Percentiles rank a stretch among this genome's conserved stretches.
Evolutionary conservation across 1,284 basidiomycete genomes (phyloP).

Genomic region (Ustilago nuda): DNA sequence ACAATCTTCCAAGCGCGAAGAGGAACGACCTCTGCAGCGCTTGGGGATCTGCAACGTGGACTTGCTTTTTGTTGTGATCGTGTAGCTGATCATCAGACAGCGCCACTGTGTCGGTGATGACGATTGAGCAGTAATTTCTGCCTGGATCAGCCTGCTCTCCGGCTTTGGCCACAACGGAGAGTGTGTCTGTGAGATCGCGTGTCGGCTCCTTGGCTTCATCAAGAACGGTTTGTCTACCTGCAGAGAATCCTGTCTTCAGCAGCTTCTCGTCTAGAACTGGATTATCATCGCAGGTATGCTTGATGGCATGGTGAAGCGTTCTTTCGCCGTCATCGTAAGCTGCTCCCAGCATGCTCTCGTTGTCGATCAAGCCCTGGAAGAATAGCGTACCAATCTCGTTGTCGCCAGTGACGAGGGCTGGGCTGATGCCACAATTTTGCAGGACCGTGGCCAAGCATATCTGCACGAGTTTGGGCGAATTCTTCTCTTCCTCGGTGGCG

Average conservation of each 20-base stretch:
- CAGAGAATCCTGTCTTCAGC: not conserved
- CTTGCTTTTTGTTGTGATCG: not conserved
- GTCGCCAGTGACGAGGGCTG: not conserved
- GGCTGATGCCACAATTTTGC: conserved; percentile 22
- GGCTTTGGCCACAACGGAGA: not conserved
- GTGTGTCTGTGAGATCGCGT: not conserved
- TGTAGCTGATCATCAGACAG: not conserved
- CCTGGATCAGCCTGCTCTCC: not conserved
- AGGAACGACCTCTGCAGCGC: conserved; percentile 15
- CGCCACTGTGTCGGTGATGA: conserved; percentile 7
- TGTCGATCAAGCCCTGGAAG: conserved; percentile 3
- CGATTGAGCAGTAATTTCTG: conserved; percentile 5
- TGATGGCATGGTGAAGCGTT: not conserved
- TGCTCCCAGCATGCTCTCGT: not conserved
- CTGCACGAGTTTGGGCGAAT: conserved; percentile 4
- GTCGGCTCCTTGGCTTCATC: too few relatives aligned
- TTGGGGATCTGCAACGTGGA: not conserved
- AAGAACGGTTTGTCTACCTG: too few relatives aligned
- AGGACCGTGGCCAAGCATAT: conserved; percentile 23
- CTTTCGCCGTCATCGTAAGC: not conserved
- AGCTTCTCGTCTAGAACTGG: not conserved
- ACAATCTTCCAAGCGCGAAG: conserved; percentile 10
- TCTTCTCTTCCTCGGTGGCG: not conserved
- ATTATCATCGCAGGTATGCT: not conserved
- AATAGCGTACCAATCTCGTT: not conserved